Conservation (phyloP, 306 rosid species). For the Canavalia ensiformis region DNA sequence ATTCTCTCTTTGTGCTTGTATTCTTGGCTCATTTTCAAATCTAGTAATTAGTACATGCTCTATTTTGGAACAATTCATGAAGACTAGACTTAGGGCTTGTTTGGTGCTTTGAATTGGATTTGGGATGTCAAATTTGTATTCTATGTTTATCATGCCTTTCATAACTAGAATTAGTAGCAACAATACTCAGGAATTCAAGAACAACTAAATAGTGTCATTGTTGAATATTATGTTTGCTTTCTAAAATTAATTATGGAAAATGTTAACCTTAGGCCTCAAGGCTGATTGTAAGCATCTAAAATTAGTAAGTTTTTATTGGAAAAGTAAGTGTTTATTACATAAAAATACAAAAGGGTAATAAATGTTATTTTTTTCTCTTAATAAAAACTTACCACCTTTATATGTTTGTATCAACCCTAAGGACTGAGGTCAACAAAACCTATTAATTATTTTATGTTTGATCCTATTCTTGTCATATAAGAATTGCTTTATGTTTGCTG, state of each 20-base stretch:
- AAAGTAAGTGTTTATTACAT: too few relatives aligned
- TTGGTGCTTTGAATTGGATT: neutral
- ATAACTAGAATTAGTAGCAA: neutral
- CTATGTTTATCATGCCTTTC: neutral
- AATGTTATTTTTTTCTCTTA: too few relatives aligned
- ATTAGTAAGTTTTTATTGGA: too few relatives aligned
- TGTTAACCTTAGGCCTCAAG: too few relatives aligned
- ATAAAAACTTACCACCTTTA: too few relatives aligned
- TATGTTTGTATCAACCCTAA: too few relatives aligned
- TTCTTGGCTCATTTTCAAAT: slow-evolving; percentile 13
- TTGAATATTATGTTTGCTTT: slow-evolving; percentile 12
- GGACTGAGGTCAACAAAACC: too few relatives aligned
- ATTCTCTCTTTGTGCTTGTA: neutral
- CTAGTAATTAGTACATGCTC: neutral
- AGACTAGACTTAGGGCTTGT: neutral
- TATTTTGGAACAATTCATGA: slow-evolving; percentile 13
- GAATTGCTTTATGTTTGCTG: slow-evolving; percentile 10
- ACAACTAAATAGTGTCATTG: slow-evolving; percentile 4
- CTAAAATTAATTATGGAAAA: neutral
- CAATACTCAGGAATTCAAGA: neutral
- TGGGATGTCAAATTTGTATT: slow-evolving; percentile 12
- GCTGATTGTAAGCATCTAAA: too few relatives aligned
- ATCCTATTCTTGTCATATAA: slow-evolving; percentile 23
- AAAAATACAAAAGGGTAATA: too few relatives aligned
- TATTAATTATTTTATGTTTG: neutral